Evolutionary conservation across 257 asterid genomes (phyloP).

Genomic region (Salvia splendens): DNA sequence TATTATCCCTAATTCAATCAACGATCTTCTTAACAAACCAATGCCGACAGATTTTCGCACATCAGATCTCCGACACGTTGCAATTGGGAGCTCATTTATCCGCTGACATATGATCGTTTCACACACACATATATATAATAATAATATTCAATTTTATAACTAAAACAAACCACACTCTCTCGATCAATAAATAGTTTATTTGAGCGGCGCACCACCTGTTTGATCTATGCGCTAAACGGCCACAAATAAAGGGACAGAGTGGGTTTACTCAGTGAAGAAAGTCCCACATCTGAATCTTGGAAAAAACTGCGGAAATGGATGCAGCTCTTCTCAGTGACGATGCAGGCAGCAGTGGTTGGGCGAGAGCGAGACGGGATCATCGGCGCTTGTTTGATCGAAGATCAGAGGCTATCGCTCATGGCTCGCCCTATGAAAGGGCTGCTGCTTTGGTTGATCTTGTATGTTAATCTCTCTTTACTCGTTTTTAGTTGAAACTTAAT

Average conservation of each 20-base stretch:
- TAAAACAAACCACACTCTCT: slow-evolving; percentile 3
- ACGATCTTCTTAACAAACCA: slow-evolving; percentile 5
- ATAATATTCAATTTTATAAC: slow-evolving; percentile 11
- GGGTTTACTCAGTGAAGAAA: slow-evolving; percentile 31
- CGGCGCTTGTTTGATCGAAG: slow-evolving; percentile 40
- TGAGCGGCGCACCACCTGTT: slow-evolving; percentile 33
- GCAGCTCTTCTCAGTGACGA: slow-evolving; percentile 50
- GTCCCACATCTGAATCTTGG: slow-evolving; percentile 34
- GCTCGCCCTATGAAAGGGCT: slow-evolving; percentile 79
- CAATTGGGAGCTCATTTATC: neutral
- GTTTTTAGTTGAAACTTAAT: slow-evolving; percentile 1
- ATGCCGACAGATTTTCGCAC: slow-evolving; percentile 29
- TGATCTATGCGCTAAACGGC: slow-evolving; percentile 13
- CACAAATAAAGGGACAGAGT: neutral
- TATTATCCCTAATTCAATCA: neutral
- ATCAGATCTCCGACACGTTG: slow-evolving; percentile 6
- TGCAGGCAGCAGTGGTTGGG: slow-evolving; percentile 35
- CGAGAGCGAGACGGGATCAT: slow-evolving; percentile 28
- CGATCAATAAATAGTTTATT: neutral
- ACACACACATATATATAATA: neutral
- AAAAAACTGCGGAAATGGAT: slow-evolving; percentile 48
- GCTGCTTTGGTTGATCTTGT: slow-evolving; percentile 98
- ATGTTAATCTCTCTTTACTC: slow-evolving; percentile 31
- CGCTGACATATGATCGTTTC: neutral
- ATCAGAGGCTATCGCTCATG: slow-evolving; percentile 77